Evolutionary conservation across 1,284 basidiomycete species (phyloP).

Genomic region (Pseudozyma hubeiensis): DNA sequence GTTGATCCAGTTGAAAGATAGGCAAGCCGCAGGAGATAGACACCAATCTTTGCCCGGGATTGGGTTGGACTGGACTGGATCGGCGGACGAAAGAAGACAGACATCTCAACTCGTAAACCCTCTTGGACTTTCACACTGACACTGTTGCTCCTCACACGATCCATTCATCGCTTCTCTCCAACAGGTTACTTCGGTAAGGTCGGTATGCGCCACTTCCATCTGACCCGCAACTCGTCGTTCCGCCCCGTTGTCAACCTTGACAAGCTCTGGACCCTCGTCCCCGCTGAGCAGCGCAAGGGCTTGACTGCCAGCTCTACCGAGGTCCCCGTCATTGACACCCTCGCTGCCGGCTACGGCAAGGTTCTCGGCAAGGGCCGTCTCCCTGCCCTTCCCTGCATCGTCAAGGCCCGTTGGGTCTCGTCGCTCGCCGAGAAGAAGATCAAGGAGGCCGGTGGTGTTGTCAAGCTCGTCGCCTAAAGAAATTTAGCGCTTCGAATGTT

Average conservation of each 20-base stretch:
- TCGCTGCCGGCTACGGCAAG: conserved; percentile 68
- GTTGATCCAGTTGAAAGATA: too few relatives aligned
- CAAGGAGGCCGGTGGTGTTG: conserved; percentile 68
- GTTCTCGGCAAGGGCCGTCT: conserved; percentile 68
- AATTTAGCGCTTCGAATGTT: background rate
- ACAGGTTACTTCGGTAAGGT: conserved; percentile 95
- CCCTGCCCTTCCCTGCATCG: conserved; percentile 66
- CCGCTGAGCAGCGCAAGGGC: conserved; percentile 65
- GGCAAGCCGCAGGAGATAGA: too few relatives aligned
- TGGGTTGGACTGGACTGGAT: background rate
- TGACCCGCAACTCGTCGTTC: conserved; percentile 90
- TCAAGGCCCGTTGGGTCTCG: conserved; percentile 69
- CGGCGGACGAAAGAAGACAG: background rate
- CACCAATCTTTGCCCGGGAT: too few relatives aligned
- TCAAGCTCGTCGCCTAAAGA: conserved; percentile 61
- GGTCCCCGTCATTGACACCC: conserved; percentile 68
- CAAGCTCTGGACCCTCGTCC: conserved; percentile 69
- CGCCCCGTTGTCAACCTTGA: conserved; percentile 87
- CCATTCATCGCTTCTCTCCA: conserved; percentile 10
- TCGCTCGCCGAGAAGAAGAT: conserved; percentile 69
- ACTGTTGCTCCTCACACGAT: background rate
- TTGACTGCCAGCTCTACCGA: conserved; percentile 59
- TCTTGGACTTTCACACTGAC: conserved; percentile 11
- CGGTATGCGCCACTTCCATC: conserved; percentile 96
- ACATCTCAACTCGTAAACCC: background rate